Base-by-base conservation (phyloP, 1,139 yeast species). In the Saccharomycopsis crataegensis region DNA sequence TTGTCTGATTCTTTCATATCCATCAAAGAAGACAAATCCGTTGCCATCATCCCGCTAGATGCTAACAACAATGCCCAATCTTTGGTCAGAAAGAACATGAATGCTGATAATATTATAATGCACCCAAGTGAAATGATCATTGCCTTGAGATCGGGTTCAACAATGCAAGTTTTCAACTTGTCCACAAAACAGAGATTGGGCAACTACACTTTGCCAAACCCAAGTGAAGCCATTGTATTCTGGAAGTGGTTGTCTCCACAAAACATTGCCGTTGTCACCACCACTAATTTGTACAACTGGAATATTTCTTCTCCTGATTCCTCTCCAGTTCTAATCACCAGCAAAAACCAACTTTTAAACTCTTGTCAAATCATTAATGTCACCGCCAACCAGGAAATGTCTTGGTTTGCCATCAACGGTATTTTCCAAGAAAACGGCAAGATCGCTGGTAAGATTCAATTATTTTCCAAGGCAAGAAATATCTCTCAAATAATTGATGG, bases 401-500 rank as follows among this genome's bases (percentile, higher is more conserved):
- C 86, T 65, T 94, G 99, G 99, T 86, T 90, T 68, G 96, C 97
- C 38, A 79, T 91, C 56, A 89, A 88, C 59, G 99, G 99, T 63
- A 91, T 94, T 67, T 85, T 96, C 47, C 97, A 90, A 71, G 96
- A 89, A 67, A 86, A 87, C 62, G 96, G 96, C 59, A 82, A 96
- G 64, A 88, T 94, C 63, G 97, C 91, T 40, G 99, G 99, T 65
- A 95, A 89, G 70, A 86, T 93, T 67, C 99, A 94, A 74, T 79
- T 94, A 59, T 94, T 76, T 71, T 86, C 96, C 57, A 86, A 83
- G 67, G 82, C 84, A 55, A 83, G 98, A 70, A 86, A 87, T 65
- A 89, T 91, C 50, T 90, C 98, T 16, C 99, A 94, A 73, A 94
- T 96, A 34, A 89, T 94, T 64, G 98, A 94, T 67, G 99, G 99